Percentiles rank a stretch among this genome's conserved stretches.
phyloP scores from a whole-genome alignment of 768 basidiomycete genomes.

The Chalciporus pseudorubinellus region DNA sequence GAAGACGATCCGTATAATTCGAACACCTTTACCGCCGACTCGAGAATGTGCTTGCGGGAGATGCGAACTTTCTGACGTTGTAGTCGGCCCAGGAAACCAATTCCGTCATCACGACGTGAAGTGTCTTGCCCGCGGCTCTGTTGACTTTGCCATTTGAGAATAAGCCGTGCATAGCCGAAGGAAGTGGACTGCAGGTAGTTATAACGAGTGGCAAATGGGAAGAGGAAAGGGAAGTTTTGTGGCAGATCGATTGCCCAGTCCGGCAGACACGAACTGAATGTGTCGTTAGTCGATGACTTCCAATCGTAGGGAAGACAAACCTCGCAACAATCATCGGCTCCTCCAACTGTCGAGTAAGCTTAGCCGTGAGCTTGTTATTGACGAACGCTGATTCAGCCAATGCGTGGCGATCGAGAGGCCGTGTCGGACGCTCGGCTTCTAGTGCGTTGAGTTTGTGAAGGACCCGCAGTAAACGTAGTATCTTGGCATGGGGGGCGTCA shows the following conservation, averaged over 20 bases:
- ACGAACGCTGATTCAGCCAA: slow-evolving; percentile 85
- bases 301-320: slow-evolving; percentile 40
- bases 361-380: slow-evolving; percentile 97
- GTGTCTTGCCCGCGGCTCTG: slow-evolving; percentile 76
- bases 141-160: slow-evolving; percentile 92
- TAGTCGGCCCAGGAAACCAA: slow-evolving; percentile 88
- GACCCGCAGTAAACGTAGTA: slow-evolving; percentile 85
- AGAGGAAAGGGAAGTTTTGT: slow-evolving; percentile 96
- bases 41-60: slow-evolving; percentile 89
- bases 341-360: slow-evolving; percentile 94
- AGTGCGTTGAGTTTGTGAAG: slow-evolving; percentile 78
- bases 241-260: slow-evolving; percentile 97
- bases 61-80: slow-evolving; percentile 97
- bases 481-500: slow-evolving; percentile 84
- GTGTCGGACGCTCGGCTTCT: slow-evolving; percentile 58
- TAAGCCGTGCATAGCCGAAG: slow-evolving; percentile 94
- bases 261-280: slow-evolving; percentile 82
- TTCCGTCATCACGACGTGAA: slow-evolving; percentile 83
- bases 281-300: slow-evolving; percentile 1
- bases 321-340: slow-evolving; percentile 99
- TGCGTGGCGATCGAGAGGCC: slow-evolving; percentile 50
- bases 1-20: slow-evolving; percentile 95
- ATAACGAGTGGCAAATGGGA: slow-evolving; percentile 97
- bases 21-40: slow-evolving; percentile 95
- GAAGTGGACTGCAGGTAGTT: slow-evolving; percentile 97